phyloP scores from a whole-genome alignment of 805 yeast species.

The Yamadazyma phyllophila region DNA sequence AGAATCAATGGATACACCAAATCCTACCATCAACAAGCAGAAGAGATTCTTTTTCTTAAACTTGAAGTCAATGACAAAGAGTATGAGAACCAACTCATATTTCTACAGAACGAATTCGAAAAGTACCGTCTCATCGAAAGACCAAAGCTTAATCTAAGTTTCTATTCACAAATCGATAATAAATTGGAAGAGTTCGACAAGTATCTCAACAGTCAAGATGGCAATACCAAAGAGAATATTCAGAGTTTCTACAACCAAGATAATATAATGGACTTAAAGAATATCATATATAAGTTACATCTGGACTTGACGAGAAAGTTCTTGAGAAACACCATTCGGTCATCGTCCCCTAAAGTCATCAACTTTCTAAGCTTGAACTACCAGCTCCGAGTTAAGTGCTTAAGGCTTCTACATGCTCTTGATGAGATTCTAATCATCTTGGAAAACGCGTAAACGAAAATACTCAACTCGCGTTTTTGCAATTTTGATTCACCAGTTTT shows the following conservation, averaged over 20 bases:
- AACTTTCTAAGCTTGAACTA: constrained; percentile 13
- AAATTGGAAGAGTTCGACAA: constrained; percentile 11
- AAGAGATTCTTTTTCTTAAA: constrained; percentile 4
- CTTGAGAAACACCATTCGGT: constrained; percentile 4
- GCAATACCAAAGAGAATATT: constrained; percentile 4
- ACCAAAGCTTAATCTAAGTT: constrained; percentile 7
- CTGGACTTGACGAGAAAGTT: constrained; percentile 10
- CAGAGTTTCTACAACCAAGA: constrained; percentile 10
- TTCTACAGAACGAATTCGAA: constrained; percentile 7
- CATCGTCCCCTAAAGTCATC: not conserved
- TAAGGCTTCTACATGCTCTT: constrained; percentile 8
- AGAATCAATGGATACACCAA: not conserved
- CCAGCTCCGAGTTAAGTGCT: constrained; percentile 10
- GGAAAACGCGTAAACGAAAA: constrained; percentile 8
- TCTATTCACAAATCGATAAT: constrained; percentile 9
- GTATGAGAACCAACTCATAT: constrained; percentile 6
- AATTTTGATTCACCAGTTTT: not conserved
- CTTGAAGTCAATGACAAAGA: constrained; percentile 9
- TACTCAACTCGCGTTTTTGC: constrained; percentile 1
- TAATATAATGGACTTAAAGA: constrained; percentile 11
- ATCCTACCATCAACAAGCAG: not conserved
- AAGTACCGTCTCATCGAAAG: constrained; percentile 3
- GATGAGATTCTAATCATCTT: constrained; percentile 15
- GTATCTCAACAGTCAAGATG: constrained; percentile 8
- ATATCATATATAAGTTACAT: constrained; percentile 11